Evolutionary conservation across 176 grass and related monocot species (phyloP).

Genomic region (Aegilops tauschii): DNA sequence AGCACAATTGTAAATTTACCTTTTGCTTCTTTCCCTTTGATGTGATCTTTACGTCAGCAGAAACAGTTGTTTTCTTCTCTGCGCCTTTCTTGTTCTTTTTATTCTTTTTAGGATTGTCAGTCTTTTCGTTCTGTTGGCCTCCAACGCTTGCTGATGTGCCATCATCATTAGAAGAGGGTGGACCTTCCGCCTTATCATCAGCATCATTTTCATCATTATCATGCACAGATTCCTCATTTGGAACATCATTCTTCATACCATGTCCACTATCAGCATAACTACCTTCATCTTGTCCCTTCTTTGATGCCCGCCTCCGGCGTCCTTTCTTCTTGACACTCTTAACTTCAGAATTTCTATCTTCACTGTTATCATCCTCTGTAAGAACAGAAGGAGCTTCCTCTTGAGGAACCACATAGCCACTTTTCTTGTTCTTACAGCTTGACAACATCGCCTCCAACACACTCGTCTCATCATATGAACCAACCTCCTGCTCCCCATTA

Average conservation of each 20-base stretch:
- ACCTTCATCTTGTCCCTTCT: slow-evolving; percentile 40
- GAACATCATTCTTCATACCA: background rate
- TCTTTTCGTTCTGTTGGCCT: slow-evolving; percentile 35
- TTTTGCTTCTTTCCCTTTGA: slow-evolving; percentile 87
- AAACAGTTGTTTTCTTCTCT: slow-evolving; percentile 47
- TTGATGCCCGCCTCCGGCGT: slow-evolving; percentile 37
- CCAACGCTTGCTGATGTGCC: slow-evolving; percentile 37
- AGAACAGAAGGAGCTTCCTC: slow-evolving; percentile 2
- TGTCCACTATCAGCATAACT: slow-evolving; percentile 22
- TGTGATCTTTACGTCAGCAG: slow-evolving; percentile 45
- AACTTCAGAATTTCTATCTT: slow-evolving; percentile 24
- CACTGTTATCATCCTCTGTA: background rate
- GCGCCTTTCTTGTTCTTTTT: slow-evolving; percentile 54
- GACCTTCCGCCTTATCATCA: slow-evolving; percentile 38
- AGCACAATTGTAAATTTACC: slow-evolving; percentile 32
- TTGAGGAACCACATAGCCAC: slow-evolving; percentile 20
- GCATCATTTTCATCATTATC: slow-evolving; percentile 32
- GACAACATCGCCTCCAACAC: slow-evolving; percentile 70
- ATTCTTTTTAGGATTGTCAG: slow-evolving; percentile 53
- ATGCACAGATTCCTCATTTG: slow-evolving; percentile 17
- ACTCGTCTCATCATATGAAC: slow-evolving; percentile 58
- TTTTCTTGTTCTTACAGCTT: slow-evolving; percentile 53
- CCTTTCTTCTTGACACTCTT: slow-evolving; percentile 45
- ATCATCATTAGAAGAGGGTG: slow-evolving; percentile 43
- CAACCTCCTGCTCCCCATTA: slow-evolving; percentile 45